A percentile compares a stretch with the other conserved stretches of the same genome.
phyloP scores from a whole-genome alignment of 2,329 filamentous ascomycete species.

The Fusarium sp. region DNA sequence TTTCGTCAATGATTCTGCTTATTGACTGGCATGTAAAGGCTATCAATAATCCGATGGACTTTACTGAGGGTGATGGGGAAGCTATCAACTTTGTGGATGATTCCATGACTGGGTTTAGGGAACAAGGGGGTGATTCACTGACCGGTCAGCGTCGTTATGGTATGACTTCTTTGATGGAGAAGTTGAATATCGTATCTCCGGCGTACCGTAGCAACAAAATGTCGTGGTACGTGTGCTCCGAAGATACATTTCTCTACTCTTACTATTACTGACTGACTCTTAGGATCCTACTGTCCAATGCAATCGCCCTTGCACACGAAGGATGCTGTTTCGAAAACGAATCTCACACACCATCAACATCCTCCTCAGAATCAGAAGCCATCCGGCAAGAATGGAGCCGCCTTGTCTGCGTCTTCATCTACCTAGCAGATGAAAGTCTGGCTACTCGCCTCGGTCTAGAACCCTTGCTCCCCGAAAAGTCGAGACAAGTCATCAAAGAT shows the following conservation, averaged over 20 bases:
- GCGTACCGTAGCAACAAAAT: constrained; percentile 33
- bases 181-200: constrained; percentile 24
- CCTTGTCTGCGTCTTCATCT: constrained; percentile 27
- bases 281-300: constrained; percentile 31
- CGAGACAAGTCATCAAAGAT: constrained; percentile 23
- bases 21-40: constrained; percentile 31
- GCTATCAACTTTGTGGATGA: constrained; percentile 2
- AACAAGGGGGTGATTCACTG: neutral
- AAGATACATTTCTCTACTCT: neutral
- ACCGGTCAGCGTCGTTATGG: constrained; percentile 18
- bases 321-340: constrained; percentile 26
- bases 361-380: neutral
- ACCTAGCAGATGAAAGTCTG: constrained; percentile 22
- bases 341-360: neutral
- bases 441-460: constrained; percentile 20
- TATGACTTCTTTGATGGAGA: constrained; percentile 31
- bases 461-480: constrained; percentile 21
- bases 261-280: neutral
- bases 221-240: constrained; percentile 11
- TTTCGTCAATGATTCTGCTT: constrained; percentile 21
- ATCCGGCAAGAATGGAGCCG: constrained; percentile 22
- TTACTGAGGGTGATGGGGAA: constrained; percentile 29
- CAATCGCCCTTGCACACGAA: constrained; percentile 25
- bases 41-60: constrained; percentile 28
- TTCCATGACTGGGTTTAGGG: neutral